These are phyloP conservation scores for Circinella minor DNA, from an alignment of 371 early-diverging fungal genomes.

Conservation along the genomic window DNA sequence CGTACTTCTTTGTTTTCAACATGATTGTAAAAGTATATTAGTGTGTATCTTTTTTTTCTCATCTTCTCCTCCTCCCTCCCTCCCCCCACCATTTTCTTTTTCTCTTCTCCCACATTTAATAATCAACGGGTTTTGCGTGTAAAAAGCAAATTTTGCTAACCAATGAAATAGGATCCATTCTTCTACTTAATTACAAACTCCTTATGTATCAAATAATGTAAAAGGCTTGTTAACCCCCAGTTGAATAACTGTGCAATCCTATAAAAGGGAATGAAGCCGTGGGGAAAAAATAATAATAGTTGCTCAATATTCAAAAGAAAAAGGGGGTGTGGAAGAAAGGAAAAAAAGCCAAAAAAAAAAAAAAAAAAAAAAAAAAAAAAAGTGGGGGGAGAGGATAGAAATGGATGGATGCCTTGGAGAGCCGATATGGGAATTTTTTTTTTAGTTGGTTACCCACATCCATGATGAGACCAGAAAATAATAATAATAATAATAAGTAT, in stretches of 20 bases:
- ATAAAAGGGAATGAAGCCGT: slow-evolving; percentile 11
- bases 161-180: not conserved
- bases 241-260: not conserved
- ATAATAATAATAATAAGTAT: too few species aligned
- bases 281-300: not conserved
- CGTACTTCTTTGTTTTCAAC: too few species aligned
- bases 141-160: slow-evolving; percentile 5
- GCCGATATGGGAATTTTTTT: slow-evolving; percentile 10
- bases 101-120: slow-evolving; percentile 2
- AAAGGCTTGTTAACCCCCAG: not conserved
- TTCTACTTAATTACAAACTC: not conserved
- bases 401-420: not conserved
- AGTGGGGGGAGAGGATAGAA: not conserved
- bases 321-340: not conserved
- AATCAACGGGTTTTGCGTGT: slow-evolving; percentile 4
- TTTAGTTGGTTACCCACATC: slow-evolving; percentile 12
- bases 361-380: too few species aligned
- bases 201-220: slow-evolving; percentile 1
- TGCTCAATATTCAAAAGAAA: not conserved
- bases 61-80: too few species aligned
- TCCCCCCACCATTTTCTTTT: too few species aligned
- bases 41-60: too few species aligned
- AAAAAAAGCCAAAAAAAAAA: not conserved
- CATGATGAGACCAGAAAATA: not conserved
- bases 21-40: too few species aligned